Base-by-base conservation (phyloP, 1,284 basidiomycete genomes). In the Sphaerobolus stellatus region DNA sequence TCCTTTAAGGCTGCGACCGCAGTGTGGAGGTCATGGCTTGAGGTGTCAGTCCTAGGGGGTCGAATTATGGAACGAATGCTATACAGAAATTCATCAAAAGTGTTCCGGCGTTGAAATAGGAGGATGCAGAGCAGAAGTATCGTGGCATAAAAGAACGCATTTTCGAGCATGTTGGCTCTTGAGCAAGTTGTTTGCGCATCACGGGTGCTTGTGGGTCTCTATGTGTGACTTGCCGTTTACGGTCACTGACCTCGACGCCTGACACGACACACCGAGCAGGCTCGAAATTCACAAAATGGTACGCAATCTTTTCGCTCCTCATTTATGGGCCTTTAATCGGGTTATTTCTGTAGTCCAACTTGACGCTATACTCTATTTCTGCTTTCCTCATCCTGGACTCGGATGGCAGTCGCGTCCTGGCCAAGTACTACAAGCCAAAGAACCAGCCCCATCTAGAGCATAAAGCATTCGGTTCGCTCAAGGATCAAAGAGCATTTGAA, bases 401-500 rank as follows among this genome's bases (percentile, higher is more conserved):
- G 31, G 95, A 98, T 63, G 95, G 95, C 16, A 88, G 94, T 70
- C 90, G 96, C 54, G 89, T 99, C 20, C 79, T 99, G 14, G 90
- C 95, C 29, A 98, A 98, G 71, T 98, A 99, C 79, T 98, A 95
- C 68, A 79, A 84, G 50, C 84, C 90, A 0, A 88, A 92, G 64
- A 79, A 85, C 49, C 63, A 62, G 2, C 78, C 82, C 1, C 76
- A 82, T 43, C 76, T 79, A 57, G 81, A 84, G 59, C 73, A 75
- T 41, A 90, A 89, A 66, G 81, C 83, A 34, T 79, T 91, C 40
- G 67, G 77, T 18, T 86, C 85, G 14, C 67, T 92, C 63, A 98
- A 98, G 72, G 96, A 99, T 67, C 96, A 98, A 72, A 88, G 91
- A 48, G 83, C 87, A 27, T 98, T 98, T 67, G 97, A 99, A 77